These are phyloP conservation scores for Hypoxylon sp. DNA, from an alignment of 2,329 filamentous ascomycete genomes.

Conservation along the genomic window DNA sequence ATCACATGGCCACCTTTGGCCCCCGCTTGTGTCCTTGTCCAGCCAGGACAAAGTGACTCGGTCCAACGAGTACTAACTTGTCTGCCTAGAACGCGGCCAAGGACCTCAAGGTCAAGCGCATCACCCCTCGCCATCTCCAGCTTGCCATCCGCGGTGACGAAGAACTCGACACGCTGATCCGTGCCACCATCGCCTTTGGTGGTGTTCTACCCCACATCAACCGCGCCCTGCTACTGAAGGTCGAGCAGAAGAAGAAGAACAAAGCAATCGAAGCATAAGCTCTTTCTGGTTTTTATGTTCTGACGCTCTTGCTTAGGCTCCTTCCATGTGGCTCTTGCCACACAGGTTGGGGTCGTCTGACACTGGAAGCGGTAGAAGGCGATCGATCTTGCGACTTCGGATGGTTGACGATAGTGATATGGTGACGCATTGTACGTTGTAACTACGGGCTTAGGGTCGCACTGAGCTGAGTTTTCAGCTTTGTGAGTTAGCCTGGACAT, in stretches of 20 bases:
- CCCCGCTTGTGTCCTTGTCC: conserved; percentile 12
- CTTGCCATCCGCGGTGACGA: conserved; percentile 98
- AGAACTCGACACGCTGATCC: conserved; percentile 96
- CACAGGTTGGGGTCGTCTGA: conserved; percentile 22
- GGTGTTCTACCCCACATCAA: conserved; percentile 99
- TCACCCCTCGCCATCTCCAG: conserved; percentile 96
- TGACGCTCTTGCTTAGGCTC: conserved; percentile 7
- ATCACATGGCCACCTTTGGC: conserved; percentile 26
- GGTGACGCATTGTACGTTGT: conserved; percentile 21
- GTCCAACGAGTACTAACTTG: conserved; percentile 27
- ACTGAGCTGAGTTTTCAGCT: conserved; percentile 11
- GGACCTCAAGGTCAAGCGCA: conserved; percentile 99
- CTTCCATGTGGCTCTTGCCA: conserved; percentile 24
- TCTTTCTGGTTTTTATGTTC: conserved; percentile 17
- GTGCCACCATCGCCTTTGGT: conserved; percentile 96
- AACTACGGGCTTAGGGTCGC: conserved; percentile 22
- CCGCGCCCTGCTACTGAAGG: conserved; percentile 92
- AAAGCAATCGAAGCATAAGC: conserved; percentile 57
- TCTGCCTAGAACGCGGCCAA: conserved; percentile 84
- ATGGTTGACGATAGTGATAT: conserved; percentile 30
- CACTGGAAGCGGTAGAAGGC: conserved; percentile 12
- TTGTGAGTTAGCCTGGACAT: conserved; percentile 3
- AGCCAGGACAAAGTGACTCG: not conserved
- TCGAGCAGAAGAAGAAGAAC: conserved; percentile 95
- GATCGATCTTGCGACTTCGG: conserved; percentile 13